phyloP scores from a whole-genome alignment of 192 early-diverging fungal genomes.

The Diversispora eburnea region DNA sequence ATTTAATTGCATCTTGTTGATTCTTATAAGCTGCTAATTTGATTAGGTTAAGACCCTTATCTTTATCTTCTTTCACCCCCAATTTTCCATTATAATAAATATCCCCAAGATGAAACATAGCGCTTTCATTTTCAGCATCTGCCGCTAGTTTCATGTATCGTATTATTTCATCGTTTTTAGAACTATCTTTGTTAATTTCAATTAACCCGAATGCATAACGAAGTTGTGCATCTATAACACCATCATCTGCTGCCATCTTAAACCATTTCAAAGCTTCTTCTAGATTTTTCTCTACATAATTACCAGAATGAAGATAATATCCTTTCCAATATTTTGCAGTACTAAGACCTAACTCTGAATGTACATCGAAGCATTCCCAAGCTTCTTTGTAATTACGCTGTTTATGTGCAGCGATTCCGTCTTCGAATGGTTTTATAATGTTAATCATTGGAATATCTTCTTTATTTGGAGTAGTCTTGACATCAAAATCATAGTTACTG shows the following conservation, averaged over 20 bases:
- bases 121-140: constrained; percentile 4
- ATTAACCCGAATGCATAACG: constrained; percentile 11
- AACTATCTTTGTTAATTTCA: neutral
- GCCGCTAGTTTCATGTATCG: constrained; percentile 3
- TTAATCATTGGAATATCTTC: neutral
- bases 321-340: constrained; percentile 24
- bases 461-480: neutral
- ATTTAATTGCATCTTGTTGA: neutral
- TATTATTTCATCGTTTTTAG: constrained; percentile 1
- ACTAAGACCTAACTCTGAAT: neutral
- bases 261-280: neutral
- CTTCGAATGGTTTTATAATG: constrained; percentile 6
- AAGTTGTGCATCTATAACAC: constrained; percentile 17
- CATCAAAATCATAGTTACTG: neutral
- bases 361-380: constrained; percentile 16
- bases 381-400: neutral
- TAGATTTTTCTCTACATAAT: neutral
- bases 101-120: constrained; percentile 10
- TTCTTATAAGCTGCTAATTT: constrained; percentile 17
- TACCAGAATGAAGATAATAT: constrained; percentile 6
- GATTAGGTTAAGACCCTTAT: neutral
- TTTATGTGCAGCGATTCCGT: constrained; percentile 12
- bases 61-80: neutral
- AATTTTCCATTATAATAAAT: constrained; percentile 15
- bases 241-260: constrained; percentile 15